Evolutionary conservation across 225 moss, liverwort and hornwort genomes (phyloP).

Genomic region (Climacium dendroides): DNA sequence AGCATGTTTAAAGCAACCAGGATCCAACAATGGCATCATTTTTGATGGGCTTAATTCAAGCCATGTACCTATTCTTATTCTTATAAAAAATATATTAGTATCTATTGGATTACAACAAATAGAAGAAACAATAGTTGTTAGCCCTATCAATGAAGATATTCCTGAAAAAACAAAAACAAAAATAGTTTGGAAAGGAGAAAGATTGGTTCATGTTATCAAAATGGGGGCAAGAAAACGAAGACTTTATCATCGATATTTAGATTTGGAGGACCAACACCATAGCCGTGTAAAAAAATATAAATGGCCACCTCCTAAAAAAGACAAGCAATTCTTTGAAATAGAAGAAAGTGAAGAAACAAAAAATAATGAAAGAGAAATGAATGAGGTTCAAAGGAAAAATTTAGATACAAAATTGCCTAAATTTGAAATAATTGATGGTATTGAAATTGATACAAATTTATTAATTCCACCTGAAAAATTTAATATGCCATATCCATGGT

Average conservation of each 20-base stretch:
- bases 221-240: conserved; percentile 29
- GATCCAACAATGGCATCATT: conserved; percentile 41
- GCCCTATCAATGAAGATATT: neutral
- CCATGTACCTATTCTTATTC: conserved; percentile 15
- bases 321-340: neutral
- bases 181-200: conserved; percentile 45
- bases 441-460: conserved; percentile 12
- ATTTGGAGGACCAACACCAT: conserved; percentile 44
- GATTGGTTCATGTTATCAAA: conserved; percentile 30
- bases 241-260: conserved; percentile 39
- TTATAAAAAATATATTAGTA: conserved; percentile 39
- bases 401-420: neutral
- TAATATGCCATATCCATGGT: conserved; percentile 57
- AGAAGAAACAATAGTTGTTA: neutral
- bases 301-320: neutral
- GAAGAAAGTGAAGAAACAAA: neutral
- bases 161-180: neutral
- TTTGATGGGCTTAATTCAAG: conserved; percentile 63
- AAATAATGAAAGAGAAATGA: neutral
- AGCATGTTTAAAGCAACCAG: conserved; percentile 16
- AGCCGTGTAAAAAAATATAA: conserved; percentile 20
- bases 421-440: neutral
- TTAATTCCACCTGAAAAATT: conserved; percentile 10
- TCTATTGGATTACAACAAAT: conserved; percentile 43
- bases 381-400: neutral